Percentiles rank a stretch among this genome's conserved stretches.
Conservation (phyloP, 1,284 basidiomycete species). For the Ceraceosorus guamensis region DNA sequence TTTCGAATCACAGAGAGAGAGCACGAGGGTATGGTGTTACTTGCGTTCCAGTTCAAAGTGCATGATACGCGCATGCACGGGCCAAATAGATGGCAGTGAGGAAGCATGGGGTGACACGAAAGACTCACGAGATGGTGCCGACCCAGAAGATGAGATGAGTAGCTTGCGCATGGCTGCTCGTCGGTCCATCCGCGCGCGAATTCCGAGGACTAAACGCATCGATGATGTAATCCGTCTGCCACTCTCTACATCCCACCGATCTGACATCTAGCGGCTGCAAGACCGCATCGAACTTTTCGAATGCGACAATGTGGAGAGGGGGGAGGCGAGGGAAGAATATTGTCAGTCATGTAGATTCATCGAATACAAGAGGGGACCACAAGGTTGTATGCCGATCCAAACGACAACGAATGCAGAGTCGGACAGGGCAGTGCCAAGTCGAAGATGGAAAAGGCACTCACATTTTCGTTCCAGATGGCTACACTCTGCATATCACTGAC, state of each 20-base stretch:
- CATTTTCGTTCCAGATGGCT: conserved; percentile 30
- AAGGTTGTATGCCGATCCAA: too few relatives aligned
- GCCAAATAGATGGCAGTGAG: too few relatives aligned
- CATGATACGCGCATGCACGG: too few relatives aligned
- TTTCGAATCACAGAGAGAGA: too few relatives aligned
- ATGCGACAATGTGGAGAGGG: too few relatives aligned
- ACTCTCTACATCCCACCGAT: conserved; percentile 10
- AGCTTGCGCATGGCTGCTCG: conserved; percentile 3
- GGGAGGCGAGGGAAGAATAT: too few relatives aligned
- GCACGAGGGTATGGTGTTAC: not conserved
- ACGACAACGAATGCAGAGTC: too few relatives aligned
- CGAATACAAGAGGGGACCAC: too few relatives aligned
- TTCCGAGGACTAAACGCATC: conserved; percentile 20
- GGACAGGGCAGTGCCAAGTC: not conserved
- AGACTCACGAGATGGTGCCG: not conserved
- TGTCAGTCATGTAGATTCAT: too few relatives aligned
- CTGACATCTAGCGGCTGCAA: conserved; percentile 8
- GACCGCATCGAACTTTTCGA: conserved; percentile 26
- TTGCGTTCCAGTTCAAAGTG: not conserved
- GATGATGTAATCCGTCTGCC: conserved; percentile 43
- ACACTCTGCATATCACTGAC: conserved; percentile 47
- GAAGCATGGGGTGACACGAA: not conserved
- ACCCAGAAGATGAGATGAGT: conserved; percentile 1
- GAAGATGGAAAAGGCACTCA: conserved; percentile 18
- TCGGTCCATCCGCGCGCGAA: conserved; percentile 11